Evolutionary conservation across 129 eudicot genomes (phyloP).

Genomic region (Escallonia rubra): DNA sequence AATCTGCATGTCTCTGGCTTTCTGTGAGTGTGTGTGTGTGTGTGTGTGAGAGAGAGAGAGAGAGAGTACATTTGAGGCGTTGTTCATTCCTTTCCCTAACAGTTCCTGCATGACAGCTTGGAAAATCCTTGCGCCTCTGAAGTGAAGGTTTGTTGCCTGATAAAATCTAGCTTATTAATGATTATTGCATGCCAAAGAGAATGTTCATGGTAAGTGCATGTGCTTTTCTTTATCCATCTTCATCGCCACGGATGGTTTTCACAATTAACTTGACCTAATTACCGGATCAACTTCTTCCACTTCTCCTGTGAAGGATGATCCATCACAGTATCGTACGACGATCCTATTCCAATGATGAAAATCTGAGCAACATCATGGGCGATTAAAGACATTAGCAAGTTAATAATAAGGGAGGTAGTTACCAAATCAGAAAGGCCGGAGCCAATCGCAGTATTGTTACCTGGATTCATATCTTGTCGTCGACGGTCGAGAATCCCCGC

Average conservation of each 20-base stretch:
- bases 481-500: constrained; percentile 46
- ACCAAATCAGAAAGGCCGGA: neutral
- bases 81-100: constrained; percentile 40
- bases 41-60: no score
- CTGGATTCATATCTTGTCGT: constrained; percentile 37
- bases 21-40: no score
- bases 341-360: constrained; percentile 70
- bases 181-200: no score
- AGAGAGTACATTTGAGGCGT: constrained; percentile 30
- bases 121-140: constrained; percentile 57
- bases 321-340: constrained; percentile 55
- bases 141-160: constrained; percentile 6
- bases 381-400: neutral
- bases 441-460: neutral
- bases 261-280: neutral
- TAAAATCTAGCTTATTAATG: no score
- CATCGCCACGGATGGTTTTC: no score
- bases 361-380: constrained; percentile 13
- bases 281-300: constrained; percentile 56
- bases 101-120: constrained; percentile 47
- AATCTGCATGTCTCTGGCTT: no score
- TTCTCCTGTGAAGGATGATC: constrained; percentile 58
- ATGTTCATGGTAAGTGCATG: no score
- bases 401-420: neutral
- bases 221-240: no score